phyloP scores from a whole-genome alignment of 108 stramenopile genomes.

The Epithemia pelagica region DNA sequence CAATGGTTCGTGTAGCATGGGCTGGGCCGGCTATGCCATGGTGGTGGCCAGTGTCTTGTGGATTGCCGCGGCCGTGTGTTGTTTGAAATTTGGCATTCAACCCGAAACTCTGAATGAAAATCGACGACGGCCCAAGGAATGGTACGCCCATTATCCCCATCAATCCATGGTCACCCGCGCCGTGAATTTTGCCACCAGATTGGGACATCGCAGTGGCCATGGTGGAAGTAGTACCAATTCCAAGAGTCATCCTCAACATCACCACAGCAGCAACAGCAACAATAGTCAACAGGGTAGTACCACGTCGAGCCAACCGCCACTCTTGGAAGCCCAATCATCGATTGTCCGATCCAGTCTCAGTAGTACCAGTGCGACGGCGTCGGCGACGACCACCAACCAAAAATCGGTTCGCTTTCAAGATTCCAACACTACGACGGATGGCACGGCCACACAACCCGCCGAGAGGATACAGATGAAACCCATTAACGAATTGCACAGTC shows the following conservation, averaged over 20 bases:
- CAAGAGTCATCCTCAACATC: not conserved
- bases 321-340: not conserved
- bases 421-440: not conserved
- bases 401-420: not conserved
- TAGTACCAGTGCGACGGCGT: not conserved
- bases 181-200: constrained; percentile 2
- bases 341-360: not conserved
- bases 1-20: constrained; percentile 14
- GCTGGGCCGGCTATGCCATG: constrained; percentile 14
- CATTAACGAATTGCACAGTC: not conserved
- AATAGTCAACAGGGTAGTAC: not conserved
- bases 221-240: not conserved
- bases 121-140: constrained; percentile 1
- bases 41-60: constrained; percentile 3
- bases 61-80: constrained; percentile 8
- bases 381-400: not conserved
- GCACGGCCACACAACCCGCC: not conserved
- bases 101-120: not conserved
- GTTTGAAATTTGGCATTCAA: constrained; percentile 13
- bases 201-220: not conserved
- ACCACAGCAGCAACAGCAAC: not conserved
- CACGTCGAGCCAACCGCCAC: not conserved
- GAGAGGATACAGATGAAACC: not conserved
- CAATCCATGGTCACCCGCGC: not conserved
- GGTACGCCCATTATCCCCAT: not conserved